These are phyloP conservation scores for Tarenaya hassleriana DNA, from an alignment of 345 rosid genomes.

Conservation along the genomic window DNA sequence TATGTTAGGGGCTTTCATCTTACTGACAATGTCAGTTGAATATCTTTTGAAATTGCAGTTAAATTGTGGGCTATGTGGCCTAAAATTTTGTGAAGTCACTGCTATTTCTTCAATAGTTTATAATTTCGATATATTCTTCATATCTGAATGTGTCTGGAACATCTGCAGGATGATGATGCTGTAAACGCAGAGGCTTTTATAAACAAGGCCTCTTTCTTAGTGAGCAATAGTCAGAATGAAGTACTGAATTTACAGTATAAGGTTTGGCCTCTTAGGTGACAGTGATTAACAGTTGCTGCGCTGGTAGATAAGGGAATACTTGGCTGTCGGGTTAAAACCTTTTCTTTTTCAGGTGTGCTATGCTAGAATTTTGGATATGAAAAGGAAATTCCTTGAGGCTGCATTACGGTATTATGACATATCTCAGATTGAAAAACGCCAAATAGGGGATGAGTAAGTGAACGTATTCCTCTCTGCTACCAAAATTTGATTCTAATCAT, in stretches of 20 bases:
- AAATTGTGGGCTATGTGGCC: slow-evolving; percentile 3
- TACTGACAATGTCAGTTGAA: neutral
- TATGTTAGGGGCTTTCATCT: neutral
- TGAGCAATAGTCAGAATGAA: slow-evolving; percentile 93
- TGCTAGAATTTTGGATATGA: slow-evolving; percentile 95
- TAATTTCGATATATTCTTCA: neutral
- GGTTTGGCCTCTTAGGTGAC: slow-evolving; percentile 31
- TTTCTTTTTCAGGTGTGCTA: slow-evolving; percentile 61
- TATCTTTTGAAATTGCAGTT: neutral
- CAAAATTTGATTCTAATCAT: neutral
- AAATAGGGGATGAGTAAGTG: slow-evolving; percentile 89
- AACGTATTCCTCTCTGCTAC: slow-evolving; percentile 13
- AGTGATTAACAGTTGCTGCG: neutral
- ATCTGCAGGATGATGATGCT: slow-evolving; percentile 90
- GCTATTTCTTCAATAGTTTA: neutral
- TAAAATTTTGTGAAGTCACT: too few species aligned
- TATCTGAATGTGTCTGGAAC: slow-evolving; percentile 15
- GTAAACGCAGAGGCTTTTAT: slow-evolving; percentile 91
- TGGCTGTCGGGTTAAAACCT: neutral
- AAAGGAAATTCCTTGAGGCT: slow-evolving; percentile 94
- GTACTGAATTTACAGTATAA: slow-evolving; percentile 82
- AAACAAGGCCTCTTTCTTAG: slow-evolving; percentile 94
- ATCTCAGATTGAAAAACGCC: slow-evolving; percentile 93
- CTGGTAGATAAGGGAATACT: slow-evolving; percentile 5
- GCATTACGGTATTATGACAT: slow-evolving; percentile 89